Conservation (phyloP, 2,329 filamentous ascomycete genomes). For the Bipolaris cookei region DNA sequence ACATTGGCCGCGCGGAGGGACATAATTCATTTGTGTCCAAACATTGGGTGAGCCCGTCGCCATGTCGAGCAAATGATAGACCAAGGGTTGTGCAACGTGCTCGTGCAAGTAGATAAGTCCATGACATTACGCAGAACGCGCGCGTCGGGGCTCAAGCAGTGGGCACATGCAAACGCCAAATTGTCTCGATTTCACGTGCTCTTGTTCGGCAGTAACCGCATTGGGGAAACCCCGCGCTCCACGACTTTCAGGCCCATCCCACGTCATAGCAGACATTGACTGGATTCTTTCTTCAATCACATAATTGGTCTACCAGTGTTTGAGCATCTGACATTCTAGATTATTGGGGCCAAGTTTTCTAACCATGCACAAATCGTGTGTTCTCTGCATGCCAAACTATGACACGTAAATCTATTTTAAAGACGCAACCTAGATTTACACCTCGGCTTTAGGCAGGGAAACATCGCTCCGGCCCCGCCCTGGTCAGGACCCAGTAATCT, state of each 20-base stretch:
- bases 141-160: neutral
- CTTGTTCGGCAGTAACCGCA: conserved; percentile 4
- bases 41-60: conserved; percentile 48
- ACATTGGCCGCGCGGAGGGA: conserved; percentile 58
- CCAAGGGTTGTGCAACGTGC: neutral
- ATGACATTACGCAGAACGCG: conserved; percentile 2
- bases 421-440: neutral
- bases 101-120: neutral
- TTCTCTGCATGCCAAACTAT: neutral
- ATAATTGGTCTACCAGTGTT: neutral
- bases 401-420: neutral
- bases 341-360: neutral
- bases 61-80: conserved; percentile 14
- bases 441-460: neutral
- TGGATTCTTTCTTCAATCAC: neutral
- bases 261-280: conserved; percentile 4
- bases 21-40: conserved; percentile 60
- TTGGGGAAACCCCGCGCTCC: conserved; percentile 10
- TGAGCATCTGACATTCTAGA: neutral
- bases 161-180: conserved; percentile 20
- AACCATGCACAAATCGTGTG: neutral
- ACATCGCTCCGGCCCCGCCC: neutral
- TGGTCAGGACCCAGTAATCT: neutral
- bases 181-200: conserved; percentile 34
- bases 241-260: neutral